Conservation (phyloP, 331 rosid genomes). For the Malus hybrid region DNA sequence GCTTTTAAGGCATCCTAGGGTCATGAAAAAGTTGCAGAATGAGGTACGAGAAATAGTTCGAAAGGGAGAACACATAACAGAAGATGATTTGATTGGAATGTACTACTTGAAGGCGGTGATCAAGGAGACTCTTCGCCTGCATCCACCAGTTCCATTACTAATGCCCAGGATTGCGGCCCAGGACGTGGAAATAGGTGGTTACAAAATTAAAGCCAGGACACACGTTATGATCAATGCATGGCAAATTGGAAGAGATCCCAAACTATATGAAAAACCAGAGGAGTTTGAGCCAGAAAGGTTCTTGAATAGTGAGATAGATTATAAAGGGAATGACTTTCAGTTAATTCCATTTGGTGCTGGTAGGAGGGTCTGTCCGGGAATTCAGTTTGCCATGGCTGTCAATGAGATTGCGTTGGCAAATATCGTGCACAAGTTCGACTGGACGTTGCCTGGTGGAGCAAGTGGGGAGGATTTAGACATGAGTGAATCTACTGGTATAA, state of each 20-base stretch:
- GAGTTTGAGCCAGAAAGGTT: conserved; percentile 32
- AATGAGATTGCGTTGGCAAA: conserved; percentile 12
- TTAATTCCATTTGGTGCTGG: conserved; percentile 13
- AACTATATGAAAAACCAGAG: conserved; percentile 8
- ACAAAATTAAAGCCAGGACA: no score
- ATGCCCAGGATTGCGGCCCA: no score
- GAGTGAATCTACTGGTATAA: no score
- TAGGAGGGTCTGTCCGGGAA: conserved; percentile 17
- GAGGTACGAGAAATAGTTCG: no score
- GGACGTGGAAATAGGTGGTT: no score
- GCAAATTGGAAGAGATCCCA: conserved; percentile 28
- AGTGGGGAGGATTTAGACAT: no score
- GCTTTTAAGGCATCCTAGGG: no score
- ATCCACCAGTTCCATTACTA: no score
- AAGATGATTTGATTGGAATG: conserved; percentile 24
- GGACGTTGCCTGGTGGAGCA: no score
- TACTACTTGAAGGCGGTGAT: conserved; percentile 29
- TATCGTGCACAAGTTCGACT: no score
- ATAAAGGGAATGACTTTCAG: conserved; percentile 3
- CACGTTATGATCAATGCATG: conserved; percentile 15
- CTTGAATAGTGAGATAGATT: conserved; percentile 8
- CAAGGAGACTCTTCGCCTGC: conserved; percentile 10
- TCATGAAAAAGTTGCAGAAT: no score
- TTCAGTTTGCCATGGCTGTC: not conserved
- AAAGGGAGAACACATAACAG: not conserved